phyloP scores from a whole-genome alignment of 257 asterid species.

The Handroanthus guayacan region DNA sequence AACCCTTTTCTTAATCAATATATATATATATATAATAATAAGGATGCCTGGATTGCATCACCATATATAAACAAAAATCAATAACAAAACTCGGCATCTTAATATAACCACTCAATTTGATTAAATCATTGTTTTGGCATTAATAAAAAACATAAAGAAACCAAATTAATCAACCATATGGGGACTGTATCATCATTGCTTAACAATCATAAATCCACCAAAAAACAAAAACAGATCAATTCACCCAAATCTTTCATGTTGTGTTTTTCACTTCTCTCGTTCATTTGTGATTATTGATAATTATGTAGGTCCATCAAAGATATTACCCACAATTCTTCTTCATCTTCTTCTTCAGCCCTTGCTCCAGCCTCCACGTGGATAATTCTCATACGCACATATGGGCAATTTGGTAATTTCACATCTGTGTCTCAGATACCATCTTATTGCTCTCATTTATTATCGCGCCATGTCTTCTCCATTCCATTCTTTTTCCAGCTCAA shows the following conservation, averaged over 20 bases:
- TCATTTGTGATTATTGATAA: neutral
- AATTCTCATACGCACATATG: conserved; percentile 16
- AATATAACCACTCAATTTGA: neutral
- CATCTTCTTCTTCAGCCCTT: neutral
- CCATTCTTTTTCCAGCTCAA: conserved; percentile 41
- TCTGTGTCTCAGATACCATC: neutral
- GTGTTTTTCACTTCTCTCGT: no score
- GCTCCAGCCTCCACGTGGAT: conserved; percentile 34
- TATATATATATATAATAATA: neutral
- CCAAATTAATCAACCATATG: neutral
- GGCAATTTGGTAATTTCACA: conserved; percentile 28
- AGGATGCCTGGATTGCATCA: neutral
- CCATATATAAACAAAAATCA: neutral
- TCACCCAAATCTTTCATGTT: neutral
- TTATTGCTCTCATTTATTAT: conserved; percentile 43
- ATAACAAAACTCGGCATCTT: neutral
- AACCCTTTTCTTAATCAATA: no score
- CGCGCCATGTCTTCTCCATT: conserved; percentile 51
- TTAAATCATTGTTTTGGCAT: neutral
- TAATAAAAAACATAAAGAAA: neutral
- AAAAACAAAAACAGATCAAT: neutral
- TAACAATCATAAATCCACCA: conserved; percentile 35
- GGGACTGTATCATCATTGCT: conserved; percentile 31
- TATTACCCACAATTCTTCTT: neutral
- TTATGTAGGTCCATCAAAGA: conserved; percentile 28